Evolutionary conservation across 1,284 basidiomycete genomes (phyloP).

Genomic region (Microbotryum silenes-acaulis): DNA sequence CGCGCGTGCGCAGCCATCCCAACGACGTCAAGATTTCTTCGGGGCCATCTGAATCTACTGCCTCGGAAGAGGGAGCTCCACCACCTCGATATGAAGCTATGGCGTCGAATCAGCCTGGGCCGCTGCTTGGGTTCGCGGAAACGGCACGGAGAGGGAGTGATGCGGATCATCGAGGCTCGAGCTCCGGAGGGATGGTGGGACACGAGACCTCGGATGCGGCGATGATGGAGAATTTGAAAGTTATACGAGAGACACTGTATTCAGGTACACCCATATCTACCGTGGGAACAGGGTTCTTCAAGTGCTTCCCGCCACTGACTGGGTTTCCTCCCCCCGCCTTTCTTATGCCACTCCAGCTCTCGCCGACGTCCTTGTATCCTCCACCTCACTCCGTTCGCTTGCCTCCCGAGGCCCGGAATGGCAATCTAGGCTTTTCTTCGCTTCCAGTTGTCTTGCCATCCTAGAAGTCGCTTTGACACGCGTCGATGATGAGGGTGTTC

Average conservation of each 20-base stretch:
- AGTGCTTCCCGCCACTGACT: too few species aligned
- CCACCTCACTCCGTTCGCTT: constrained; percentile 50
- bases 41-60: too few species aligned
- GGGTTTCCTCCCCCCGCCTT: not conserved
- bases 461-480: constrained; percentile 54
- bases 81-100: too few species aligned
- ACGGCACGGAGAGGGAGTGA: constrained; percentile 6
- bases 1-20: constrained; percentile 41
- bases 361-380: constrained; percentile 55
- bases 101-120: constrained; percentile 7
- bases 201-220: not conserved
- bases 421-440: constrained; percentile 60
- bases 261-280: constrained; percentile 39
- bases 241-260: constrained; percentile 73
- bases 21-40: not conserved
- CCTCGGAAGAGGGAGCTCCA: too few species aligned
- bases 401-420: constrained; percentile 51
- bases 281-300: too few species aligned
- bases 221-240: constrained; percentile 6
- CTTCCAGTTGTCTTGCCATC: constrained; percentile 62
- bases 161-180: not conserved
- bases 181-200: not conserved
- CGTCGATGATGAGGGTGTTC: constrained; percentile 49
- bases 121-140: constrained; percentile 5
- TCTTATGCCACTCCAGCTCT: constrained; percentile 43